Evolutionary conservation across 192 early-diverging fungal genomes (phyloP).

Genomic region (Coemansia erecta): DNA sequence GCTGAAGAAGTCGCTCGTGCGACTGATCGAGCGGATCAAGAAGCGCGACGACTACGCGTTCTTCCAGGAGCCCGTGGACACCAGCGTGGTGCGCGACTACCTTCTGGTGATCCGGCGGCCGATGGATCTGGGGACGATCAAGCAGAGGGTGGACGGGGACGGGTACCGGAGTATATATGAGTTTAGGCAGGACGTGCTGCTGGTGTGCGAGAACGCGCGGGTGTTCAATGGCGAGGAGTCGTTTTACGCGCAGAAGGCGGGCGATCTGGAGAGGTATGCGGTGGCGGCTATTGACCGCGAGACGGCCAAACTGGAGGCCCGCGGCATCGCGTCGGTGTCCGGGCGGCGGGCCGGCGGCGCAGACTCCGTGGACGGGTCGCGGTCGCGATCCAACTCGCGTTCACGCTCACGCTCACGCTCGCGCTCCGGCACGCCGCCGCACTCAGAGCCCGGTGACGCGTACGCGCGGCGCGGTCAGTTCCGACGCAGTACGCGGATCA

Average conservation of each 20-base stretch:
- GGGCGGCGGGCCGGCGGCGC: background rate
- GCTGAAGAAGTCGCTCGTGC: conserved; percentile 61
- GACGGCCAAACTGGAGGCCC: conserved; percentile 41
- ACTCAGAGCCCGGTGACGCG: no score
- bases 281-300: conserved; percentile 67
- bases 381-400: conserved; percentile 8
- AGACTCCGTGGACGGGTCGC: conserved; percentile 7
- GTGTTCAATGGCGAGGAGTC: conserved; percentile 83
- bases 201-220: conserved; percentile 78
- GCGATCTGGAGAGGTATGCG: conserved; percentile 72
- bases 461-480: no score
- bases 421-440: conserved; percentile 20
- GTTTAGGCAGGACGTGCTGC: conserved; percentile 73
- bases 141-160: conserved; percentile 62
- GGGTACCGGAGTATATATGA: conserved; percentile 65
- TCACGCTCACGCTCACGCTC: conserved; percentile 27
- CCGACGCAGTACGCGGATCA: conserved; percentile 31
- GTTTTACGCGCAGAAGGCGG: conserved; percentile 76
- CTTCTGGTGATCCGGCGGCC: conserved; percentile 72
- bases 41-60: conserved; percentile 85
- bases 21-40: conserved; percentile 63
- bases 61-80: conserved; percentile 85
- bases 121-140: conserved; percentile 93
- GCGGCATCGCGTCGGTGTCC: conserved; percentile 27
- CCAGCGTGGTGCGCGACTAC: conserved; percentile 74